Evolutionary conservation across 208 protist genomes (phyloP).

Genomic region (Leptomonas seymouri): DNA sequence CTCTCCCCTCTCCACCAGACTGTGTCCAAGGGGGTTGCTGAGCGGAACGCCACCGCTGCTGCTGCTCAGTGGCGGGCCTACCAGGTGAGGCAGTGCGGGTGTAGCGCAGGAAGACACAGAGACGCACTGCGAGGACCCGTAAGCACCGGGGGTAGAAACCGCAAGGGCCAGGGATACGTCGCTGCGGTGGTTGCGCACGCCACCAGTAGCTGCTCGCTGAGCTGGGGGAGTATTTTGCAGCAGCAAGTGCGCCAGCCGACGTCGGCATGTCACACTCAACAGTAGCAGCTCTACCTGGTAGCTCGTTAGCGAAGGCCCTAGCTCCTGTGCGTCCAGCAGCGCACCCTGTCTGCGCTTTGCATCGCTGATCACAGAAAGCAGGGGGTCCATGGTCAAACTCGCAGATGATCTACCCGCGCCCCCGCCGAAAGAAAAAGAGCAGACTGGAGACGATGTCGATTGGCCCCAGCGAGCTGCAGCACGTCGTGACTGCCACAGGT

Average conservation of each 20-base stretch:
- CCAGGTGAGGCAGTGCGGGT: conserved; percentile 4
- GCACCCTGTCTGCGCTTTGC: conserved; percentile 1
- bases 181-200: conserved; percentile 16
- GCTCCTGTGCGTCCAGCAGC: conserved; percentile 43
- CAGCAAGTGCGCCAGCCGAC: conserved; percentile 46
- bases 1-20: neutral
- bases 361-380: conserved; percentile 16
- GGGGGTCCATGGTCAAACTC: neutral
- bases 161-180: neutral
- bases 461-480: conserved; percentile 2
- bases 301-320: conserved; percentile 34
- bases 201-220: conserved; percentile 8
- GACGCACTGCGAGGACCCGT: conserved; percentile 6
- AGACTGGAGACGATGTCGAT: neutral
- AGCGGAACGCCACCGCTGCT: neutral
- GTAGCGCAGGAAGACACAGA: conserved; percentile 3
- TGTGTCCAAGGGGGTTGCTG: neutral
- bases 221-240: neutral
- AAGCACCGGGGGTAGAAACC: neutral
- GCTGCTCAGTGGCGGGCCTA: neutral
- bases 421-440: conserved; percentile 1
- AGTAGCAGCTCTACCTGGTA: conserved; percentile 75
- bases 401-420: neutral
- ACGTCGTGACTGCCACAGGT: conserved; percentile 33
- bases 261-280: conserved; percentile 63